Base-by-base conservation (phyloP, 345 rosid genomes). In the Capsella bursapastoris region DNA sequence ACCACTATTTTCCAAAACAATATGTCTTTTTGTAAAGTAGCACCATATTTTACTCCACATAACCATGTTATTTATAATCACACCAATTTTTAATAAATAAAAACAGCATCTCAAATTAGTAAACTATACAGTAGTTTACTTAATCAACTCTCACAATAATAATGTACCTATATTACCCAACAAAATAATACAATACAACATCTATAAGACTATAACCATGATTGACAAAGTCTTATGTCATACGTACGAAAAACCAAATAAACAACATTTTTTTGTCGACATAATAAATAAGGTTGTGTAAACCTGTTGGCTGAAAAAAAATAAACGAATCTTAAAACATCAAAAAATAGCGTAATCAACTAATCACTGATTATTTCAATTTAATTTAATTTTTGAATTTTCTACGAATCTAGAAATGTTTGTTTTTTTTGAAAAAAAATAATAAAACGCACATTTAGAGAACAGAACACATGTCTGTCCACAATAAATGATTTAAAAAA, bases 381-480 rank as follows among this genome's bases (percentile, higher is more conserved):
- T 4, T 22, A 22, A 22, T 2, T 11, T 11, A 6, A 11, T 44
- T 13, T 13, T 5, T 44, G 6, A 44, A n/a, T 13, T 14, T 45
- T 14, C 0, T n/a, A 1, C 50, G 1, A 18, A 14, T 18, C 16
- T 45, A 6, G 18, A 45, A 45, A 45, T 43, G n/a, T 43, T 5
- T 43, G 2, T 43, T 43, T 43, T 5, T 43, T 14, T 43, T 43
- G 3, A 8, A 40, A 40, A 4, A 40, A 40, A 40, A 40, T 9
- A 7, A 40, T 3, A 12, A 41, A 41, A 12, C 13, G 13, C 13
- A 41, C 13, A 38, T 38, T 3, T 9, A 38, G 4, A 45, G 22
- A 59, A 59, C 63, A 75, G 45, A 12, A 41, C 14, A 41, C 69
- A 74, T 75, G 79, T 68, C 41, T 68, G 57, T 61, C 79, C 79